A percentile compares a stretch with the other conserved stretches of the same genome.
phyloP scores from a whole-genome alignment of 2,329 filamentous ascomycete genomes.

The Neofusicoccum laricinum region DNA sequence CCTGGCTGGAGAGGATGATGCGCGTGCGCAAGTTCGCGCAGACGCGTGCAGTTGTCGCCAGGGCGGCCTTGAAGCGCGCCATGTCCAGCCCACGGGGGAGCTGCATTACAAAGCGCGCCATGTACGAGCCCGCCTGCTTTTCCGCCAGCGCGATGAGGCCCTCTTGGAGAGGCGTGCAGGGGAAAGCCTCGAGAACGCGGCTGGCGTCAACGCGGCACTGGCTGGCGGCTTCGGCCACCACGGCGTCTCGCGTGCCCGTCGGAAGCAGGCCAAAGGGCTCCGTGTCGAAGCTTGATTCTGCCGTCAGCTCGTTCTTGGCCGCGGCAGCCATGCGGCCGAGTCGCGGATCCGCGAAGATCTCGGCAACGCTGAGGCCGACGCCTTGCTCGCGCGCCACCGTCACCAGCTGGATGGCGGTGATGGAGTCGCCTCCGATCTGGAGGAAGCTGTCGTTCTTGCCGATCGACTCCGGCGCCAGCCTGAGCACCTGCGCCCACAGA shows the following conservation, averaged over 20 bases:
- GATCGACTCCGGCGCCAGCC: conserved; percentile 16
- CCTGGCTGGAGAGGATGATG: neutral
- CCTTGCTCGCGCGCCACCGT: conserved; percentile 15
- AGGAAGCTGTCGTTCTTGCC: conserved; percentile 23
- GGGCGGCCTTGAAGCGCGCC: conserved; percentile 10
- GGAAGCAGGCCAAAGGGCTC: neutral
- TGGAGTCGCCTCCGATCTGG: conserved; percentile 22
- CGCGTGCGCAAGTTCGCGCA: neutral
- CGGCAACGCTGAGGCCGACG: conserved; percentile 19
- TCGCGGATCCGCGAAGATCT: conserved; percentile 22
- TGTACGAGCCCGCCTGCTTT: conserved; percentile 36
- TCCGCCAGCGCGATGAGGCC: conserved; percentile 30
- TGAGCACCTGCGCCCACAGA: conserved; percentile 22
- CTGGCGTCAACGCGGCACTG: neutral
- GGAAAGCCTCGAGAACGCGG: conserved; percentile 2
- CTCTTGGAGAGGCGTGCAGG: conserved; percentile 14
- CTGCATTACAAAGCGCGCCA: conserved; percentile 35
- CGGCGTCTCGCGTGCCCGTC: neutral
- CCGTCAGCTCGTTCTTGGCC: neutral
- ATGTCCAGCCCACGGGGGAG: conserved; percentile 23
- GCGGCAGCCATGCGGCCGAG: conserved; percentile 18
- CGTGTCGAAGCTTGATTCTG: neutral
- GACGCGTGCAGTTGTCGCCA: neutral
- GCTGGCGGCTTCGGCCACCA: neutral
- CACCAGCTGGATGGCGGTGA: conserved; percentile 23